Evolutionary conservation across 2,329 filamentous ascomycete species (phyloP), one percentile per base, ranked within the genome.

Genomic region (Aureobasidium pullulans): DNA sequence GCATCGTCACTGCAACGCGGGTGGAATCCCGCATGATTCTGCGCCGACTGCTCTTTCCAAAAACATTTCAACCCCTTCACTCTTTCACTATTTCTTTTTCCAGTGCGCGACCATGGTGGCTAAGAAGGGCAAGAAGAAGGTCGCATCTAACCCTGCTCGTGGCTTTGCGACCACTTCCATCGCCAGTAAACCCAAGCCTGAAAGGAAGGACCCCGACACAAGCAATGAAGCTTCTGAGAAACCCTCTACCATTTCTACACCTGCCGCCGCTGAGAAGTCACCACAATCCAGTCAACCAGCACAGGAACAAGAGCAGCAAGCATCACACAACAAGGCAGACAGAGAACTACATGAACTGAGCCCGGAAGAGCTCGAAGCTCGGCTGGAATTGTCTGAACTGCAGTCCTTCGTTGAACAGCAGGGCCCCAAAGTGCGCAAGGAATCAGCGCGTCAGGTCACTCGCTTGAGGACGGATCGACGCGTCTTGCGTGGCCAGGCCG

Each of bases 81-180:
- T 37, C 37, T 19, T 11, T 31, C 23, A 8, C n/a, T 11, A 16
- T 39, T 36, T 23, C 28, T 29, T 19, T 37, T 37, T 47, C 15
- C 43, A 15, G 7, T 19, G 40, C 23, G 43, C 54, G 6, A 43
- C 11, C 32, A 59, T 59, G 57, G 57, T 53, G 32, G 47, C 57
- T 10, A 71, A 79, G 63, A 88, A 90, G 75, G 96, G 96, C 77
- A 96, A 96, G 78, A 95, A 90, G 80, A 97, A 96, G 82, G 81
- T 88, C 59, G 83, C 84, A 29, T 84, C 87, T 34, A 97, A 96
- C 73, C 90, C 92, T 61, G 90, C 91, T 40, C 83, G 94, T 72
- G 94, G 92, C 16, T 96, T 96, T 76, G 90, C 93, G 64, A 99
- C 94, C 5, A 95, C 90, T 11, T 97, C 93, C 1, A 82, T 96